A percentile compares a stretch with the other conserved stretches of the same genome.
phyloP scores from a whole-genome alignment of 768 basidiomycete species.

The Hemileccinum rubropunctum region DNA sequence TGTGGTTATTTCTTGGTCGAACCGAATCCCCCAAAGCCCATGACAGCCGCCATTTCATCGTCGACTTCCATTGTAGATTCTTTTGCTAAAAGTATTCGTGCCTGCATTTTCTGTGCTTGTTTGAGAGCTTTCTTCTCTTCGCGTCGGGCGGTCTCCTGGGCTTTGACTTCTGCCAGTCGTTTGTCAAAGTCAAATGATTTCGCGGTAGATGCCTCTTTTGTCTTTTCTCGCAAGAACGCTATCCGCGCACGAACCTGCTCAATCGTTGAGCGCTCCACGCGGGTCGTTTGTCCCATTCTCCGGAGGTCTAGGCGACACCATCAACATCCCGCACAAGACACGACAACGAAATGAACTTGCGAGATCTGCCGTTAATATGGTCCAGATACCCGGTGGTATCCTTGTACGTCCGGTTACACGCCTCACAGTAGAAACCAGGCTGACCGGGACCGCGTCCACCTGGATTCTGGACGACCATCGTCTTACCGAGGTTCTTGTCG shows the following conservation, averaged over 20 bases:
- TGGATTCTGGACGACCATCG: slow-evolving; percentile 86
- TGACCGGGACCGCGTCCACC: slow-evolving; percentile 84
- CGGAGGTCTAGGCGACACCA: slow-evolving; percentile 66
- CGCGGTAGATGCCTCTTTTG: slow-evolving; percentile 74
- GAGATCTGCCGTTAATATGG: slow-evolving; percentile 91
- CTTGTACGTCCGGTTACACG: slow-evolving; percentile 89
- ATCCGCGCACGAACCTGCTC: slow-evolving; percentile 92
- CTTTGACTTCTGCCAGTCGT: slow-evolving; percentile 79
- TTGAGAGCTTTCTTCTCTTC: slow-evolving; percentile 76
- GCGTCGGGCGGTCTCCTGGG: slow-evolving; percentile 63
- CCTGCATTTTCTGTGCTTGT: slow-evolving; percentile 73
- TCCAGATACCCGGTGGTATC: slow-evolving; percentile 93
- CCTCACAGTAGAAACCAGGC: slow-evolving; percentile 92
- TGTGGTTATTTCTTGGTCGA: slow-evolving; percentile 68
- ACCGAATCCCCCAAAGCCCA: slow-evolving; percentile 93
- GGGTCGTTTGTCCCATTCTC: slow-evolving; percentile 93
- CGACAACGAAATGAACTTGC: slow-evolving; percentile 49
- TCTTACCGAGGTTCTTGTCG: slow-evolving; percentile 94
- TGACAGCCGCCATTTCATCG: slow-evolving; percentile 71
- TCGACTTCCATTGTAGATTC: slow-evolving; percentile 47
- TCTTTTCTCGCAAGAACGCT: slow-evolving; percentile 81
- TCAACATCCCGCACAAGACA: slow-evolving; percentile 1
- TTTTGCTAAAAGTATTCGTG: slow-evolving; percentile 62
- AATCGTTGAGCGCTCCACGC: slow-evolving; percentile 84
- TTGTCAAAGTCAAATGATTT: slow-evolving; percentile 96